Conservation (phyloP, 345 rosid genomes). For the Reutealis trisperma region DNA sequence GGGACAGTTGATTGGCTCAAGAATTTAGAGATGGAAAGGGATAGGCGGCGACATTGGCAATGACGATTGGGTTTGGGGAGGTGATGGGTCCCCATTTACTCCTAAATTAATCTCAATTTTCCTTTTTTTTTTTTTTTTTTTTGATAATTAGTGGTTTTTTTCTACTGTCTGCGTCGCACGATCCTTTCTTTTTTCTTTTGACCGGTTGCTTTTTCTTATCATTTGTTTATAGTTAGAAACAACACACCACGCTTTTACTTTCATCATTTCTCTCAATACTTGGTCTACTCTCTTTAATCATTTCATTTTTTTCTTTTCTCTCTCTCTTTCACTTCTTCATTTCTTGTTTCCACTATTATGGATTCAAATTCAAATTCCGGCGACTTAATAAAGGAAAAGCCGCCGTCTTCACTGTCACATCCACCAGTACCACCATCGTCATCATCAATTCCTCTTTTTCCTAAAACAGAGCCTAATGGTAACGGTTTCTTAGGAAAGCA, state of each 20-base stretch:
- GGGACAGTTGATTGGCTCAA: too few relatives aligned
- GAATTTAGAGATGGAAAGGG: too few relatives aligned
- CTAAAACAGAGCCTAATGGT: neutral
- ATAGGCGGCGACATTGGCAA: too few relatives aligned
- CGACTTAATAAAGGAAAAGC: neutral
- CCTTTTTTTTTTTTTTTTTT: too few relatives aligned
- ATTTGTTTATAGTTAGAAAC: neutral
- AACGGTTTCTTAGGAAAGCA: slow-evolving; percentile 38
- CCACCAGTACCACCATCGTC: too few relatives aligned
- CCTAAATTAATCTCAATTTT: too few relatives aligned
- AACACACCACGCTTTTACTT: too few relatives aligned
- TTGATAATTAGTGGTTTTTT: neutral
- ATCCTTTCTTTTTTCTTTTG: neutral
- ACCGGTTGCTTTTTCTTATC: neutral
- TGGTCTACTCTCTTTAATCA: slow-evolving; percentile 12
- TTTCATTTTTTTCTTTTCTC: neutral
- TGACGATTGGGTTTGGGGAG: too few relatives aligned
- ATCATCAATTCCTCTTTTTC: neutral
- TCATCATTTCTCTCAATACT: neutral
- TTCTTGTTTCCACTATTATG: neutral
- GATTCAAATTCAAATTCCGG: neutral
- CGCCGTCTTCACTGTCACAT: neutral
- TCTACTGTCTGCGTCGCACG: neutral
- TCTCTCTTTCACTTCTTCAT: neutral
- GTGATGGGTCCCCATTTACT: too few relatives aligned